phyloP scores from a whole-genome alignment of 352 stramenopile genomes.

The Halophytophthora batemanensis region DNA sequence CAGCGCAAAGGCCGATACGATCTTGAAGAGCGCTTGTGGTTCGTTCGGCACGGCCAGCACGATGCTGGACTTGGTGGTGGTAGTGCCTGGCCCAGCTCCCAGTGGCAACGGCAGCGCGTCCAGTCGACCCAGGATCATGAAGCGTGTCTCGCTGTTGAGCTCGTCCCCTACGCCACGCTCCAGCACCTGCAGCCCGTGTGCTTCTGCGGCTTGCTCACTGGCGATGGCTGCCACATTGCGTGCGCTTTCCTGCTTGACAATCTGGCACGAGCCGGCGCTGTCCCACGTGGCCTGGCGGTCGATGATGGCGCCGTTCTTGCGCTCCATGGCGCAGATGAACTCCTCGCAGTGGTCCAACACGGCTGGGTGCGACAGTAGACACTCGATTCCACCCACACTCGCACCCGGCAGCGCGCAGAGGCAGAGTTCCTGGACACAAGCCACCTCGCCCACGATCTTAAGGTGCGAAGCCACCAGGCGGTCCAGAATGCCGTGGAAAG shows the following conservation, averaged over 20 bases:
- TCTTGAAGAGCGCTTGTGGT: conserved; percentile 69
- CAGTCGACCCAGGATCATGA: conserved; percentile 63
- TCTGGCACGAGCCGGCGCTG: conserved; percentile 62
- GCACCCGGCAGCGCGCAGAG: conserved; percentile 44
- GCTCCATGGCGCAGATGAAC: conserved; percentile 64
- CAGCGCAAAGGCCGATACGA: conserved; percentile 73
- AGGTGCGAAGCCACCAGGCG: conserved; percentile 57
- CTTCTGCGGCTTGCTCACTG: conserved; percentile 54
- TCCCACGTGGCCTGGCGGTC: conserved; percentile 65
- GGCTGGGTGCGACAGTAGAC: conserved; percentile 57
- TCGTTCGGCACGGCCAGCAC: conserved; percentile 72
- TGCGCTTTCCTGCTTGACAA: conserved; percentile 48
- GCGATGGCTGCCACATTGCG: conserved; percentile 56
- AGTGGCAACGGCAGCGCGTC: conserved; percentile 42
- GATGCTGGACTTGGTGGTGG: conserved; percentile 58
- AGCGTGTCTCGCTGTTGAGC: conserved; percentile 70
- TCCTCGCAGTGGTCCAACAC: conserved; percentile 65
- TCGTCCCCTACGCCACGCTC: conserved; percentile 58
- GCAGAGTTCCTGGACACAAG: conserved; percentile 63
- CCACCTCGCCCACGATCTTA: conserved; percentile 73
- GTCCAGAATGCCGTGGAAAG: conserved; percentile 71
- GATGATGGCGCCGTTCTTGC: conserved; percentile 47
- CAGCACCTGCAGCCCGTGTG: conserved; percentile 52
- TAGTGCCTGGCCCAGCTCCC: conserved; percentile 10
- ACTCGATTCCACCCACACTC: conserved; percentile 43